Evolutionary conservation across 2,329 filamentous ascomycete genomes (phyloP), one percentile per base, ranked within the genome.

Genomic region (Zalaria sp.): DNA sequence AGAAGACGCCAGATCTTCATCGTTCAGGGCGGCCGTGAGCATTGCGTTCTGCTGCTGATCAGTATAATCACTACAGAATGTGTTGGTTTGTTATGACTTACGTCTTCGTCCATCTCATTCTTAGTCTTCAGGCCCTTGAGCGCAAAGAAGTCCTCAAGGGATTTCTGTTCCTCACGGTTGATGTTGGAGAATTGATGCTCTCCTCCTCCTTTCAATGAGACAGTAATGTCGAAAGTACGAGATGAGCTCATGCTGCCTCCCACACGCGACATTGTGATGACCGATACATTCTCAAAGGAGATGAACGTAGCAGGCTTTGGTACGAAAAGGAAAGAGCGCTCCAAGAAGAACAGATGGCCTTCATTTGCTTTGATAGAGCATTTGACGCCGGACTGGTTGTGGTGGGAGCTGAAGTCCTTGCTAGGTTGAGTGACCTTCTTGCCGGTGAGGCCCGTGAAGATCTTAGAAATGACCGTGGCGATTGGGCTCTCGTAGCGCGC

Each of bases 291-390:
- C 56, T 98, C 91, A 65, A 94, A 93, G 46, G 85, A 83, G 46
- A 98, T 89, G 65, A 96, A 98, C 1, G 89, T 95, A 10, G 91
- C 88, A 1, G 91, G 91, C 67, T 98, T 98, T 28, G 91, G 91
- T 10, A 98, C 91, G 61, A 98, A 98, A 77, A 98, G 93, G 63
- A 98, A 93, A 5, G 88, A 89, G 66, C 95, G 95, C 64, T 98
- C 91, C 51, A 98, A 68, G 60, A 88, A 95, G 74, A 93, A 98
- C 39, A 98, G 70, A 58, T 94, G 88, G 46, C 93, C 91, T 66
- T 98, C 91, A 62, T 93, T 95, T 41, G 93, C 93, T 67, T 98
- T 98, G 76, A 98, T 95, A n/a, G 88, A 93, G 64, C 91, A 98
- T 67, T 98, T 98, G 64, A 98, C 93, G 44, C 91, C 91, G 51